These are phyloP conservation scores for Nevesoporus exiguus DNA, from an alignment of 768 basidiomycete genomes.

Conservation along the genomic window DNA sequence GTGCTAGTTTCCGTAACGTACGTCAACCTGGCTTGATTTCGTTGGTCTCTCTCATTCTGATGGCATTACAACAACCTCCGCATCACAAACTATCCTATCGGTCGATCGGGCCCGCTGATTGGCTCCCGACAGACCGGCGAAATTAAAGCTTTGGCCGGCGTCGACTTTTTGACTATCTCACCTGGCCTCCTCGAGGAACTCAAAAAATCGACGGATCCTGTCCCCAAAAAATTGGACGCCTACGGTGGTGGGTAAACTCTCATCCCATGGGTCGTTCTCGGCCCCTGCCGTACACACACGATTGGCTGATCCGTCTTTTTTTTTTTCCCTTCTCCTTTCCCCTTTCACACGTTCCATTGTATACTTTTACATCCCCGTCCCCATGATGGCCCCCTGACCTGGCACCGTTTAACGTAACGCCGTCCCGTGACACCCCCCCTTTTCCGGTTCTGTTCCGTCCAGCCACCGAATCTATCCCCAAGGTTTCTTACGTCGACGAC, in stretches of 20 bases:
- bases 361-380: background rate
- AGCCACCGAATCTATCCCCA: constrained; percentile 61
- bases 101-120: constrained; percentile 6
- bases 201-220: constrained; percentile 68
- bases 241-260: constrained; percentile 47
- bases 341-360: background rate
- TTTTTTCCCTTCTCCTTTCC: background rate
- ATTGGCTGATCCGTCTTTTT: constrained; percentile 11
- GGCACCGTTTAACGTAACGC: too few species aligned
- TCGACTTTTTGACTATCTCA: constrained; percentile 96
- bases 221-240: constrained; percentile 84
- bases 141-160: constrained; percentile 92
- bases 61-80: background rate
- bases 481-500: constrained; percentile 85
- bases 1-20: constrained; percentile 98
- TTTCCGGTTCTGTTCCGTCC: background rate
- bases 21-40: constrained; percentile 27
- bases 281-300: background rate
- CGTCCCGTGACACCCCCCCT: background rate
- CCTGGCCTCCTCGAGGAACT: constrained; percentile 91
- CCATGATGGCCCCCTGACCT: too few species aligned
- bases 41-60: constrained; percentile 3
- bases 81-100: background rate
- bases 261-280: background rate
- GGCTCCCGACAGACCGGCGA: constrained; percentile 62